Percentiles rank a stretch among this genome's conserved stretches.
phyloP scores from a whole-genome alignment of 352 stramenopile genomes.

The Thraustochytrium striatum region DNA sequence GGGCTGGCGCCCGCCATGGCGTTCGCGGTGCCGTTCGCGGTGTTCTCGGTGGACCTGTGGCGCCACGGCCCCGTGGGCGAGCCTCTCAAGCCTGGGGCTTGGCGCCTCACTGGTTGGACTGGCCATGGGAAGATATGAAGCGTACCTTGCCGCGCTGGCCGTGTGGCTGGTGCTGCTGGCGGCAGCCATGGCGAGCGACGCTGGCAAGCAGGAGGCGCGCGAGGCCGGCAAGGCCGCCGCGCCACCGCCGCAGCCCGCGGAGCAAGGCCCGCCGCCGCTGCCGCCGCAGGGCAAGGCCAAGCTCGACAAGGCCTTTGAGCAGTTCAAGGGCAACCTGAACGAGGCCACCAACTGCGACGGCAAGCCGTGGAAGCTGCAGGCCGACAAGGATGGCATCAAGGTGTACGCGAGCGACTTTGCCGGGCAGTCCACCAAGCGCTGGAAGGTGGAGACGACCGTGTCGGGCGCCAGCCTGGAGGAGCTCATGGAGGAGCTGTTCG shows the following conservation, averaged over 20 bases:
- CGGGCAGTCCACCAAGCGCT: conserved; percentile 20
- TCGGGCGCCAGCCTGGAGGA: background rate
- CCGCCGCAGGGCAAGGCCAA: background rate
- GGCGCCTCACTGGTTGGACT: background rate
- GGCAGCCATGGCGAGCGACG: too few relatives aligned
- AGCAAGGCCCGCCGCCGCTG: background rate
- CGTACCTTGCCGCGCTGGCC: background rate
- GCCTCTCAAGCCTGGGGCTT: conserved; percentile 2
- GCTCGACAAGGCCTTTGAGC: background rate
- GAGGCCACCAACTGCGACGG: background rate
- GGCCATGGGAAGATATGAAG: background rate
- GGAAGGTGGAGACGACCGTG: conserved; percentile 17
- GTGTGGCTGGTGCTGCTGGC: conserved; percentile 12
- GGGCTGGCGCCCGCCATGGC: background rate
- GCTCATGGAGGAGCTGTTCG: conserved; percentile 24
- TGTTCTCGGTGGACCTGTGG: conserved; percentile 21
- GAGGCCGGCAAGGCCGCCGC: background rate
- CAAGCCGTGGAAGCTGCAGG: conserved; percentile 19
- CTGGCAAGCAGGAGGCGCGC: background rate
- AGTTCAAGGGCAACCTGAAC: conserved; percentile 28
- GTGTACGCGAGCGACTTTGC: background rate
- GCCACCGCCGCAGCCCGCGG: background rate
- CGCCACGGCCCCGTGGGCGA: background rate
- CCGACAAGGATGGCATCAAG: conserved; percentile 43
- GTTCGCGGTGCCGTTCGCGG: conserved; percentile 11